Base-by-base conservation (phyloP, 306 rosid species). In the Dicorynia guianensis region DNA sequence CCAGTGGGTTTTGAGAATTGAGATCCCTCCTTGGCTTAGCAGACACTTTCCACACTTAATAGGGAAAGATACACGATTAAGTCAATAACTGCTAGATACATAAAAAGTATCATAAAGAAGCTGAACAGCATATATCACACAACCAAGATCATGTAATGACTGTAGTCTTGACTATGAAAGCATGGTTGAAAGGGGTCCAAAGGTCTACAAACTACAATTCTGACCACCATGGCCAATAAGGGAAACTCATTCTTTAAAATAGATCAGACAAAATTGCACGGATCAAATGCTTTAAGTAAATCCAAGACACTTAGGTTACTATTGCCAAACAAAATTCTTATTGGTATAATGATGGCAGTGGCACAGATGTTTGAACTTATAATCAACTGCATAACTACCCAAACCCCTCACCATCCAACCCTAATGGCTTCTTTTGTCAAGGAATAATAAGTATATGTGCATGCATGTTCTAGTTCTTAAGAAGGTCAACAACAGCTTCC, bases 251-350 rank as follows among this genome's bases (percentile, higher is more conserved):
- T 25, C 49, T 6, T 15, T 39, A 63, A 20, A 34, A 63, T 18
- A 5, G 36, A 63, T 40, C 2, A 17, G 10, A 34, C 15, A 63
- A 61, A 7, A 15, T 43, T 19, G 5, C n/a, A 36, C 5, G 55
- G 54, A 59, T 35, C 46, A 52, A 25, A 61, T n/a, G 53, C 64
- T 49, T 11, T 19, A 30, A 58, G 64, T 39, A 52, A 58, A 76
- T 65, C 44, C 49, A 58, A 57, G 46, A 50, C 15, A 14, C 38
- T 17, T 13, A 46, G 1, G 3, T 40, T 40, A 80, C 53, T 13
- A 48, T 25, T 25, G 30, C 30, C 30, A 25, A 25, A 25, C 30
- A 25, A 25, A 25, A 25, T 25, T 25, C 2, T 25, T 25, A 25
- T 25, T 25, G 30, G 2, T 25, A n/a, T n/a, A n/a, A n/a, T 25